A percentile compares a stretch with the other conserved stretches of the same genome.
These are phyloP conservation scores for Clitoria ternatea DNA, from an alignment of 306 rosid species.

Conservation along the genomic window DNA sequence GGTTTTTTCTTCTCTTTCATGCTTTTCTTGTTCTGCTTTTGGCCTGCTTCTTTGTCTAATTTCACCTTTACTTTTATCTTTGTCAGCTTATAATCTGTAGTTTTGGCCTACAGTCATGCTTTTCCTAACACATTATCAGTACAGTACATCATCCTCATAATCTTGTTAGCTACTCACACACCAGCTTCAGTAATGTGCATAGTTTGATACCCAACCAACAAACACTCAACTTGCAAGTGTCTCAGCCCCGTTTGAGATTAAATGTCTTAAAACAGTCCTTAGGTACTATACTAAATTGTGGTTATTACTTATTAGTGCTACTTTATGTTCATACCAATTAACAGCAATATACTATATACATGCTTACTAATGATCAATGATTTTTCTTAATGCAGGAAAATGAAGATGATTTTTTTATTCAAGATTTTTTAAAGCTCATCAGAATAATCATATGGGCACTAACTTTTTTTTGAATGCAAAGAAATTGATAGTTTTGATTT, in stretches of 20 bases:
- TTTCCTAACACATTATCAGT: constrained; percentile 41
- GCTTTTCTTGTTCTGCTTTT: constrained; percentile 60
- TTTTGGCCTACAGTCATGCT: constrained; percentile 45
- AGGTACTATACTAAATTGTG: constrained; percentile 35
- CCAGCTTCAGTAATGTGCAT: constrained; percentile 41
- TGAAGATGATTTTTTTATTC: constrained; percentile 46
- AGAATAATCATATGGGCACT: constrained; percentile 56
- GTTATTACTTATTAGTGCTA: background rate
- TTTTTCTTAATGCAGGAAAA: constrained; percentile 58
- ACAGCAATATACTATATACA: background rate
- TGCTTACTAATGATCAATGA: constrained; percentile 30
- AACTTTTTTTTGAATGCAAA: constrained; percentile 37
- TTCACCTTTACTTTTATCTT: constrained; percentile 40
- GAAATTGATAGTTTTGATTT: constrained; percentile 36
- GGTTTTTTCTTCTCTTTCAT: constrained; percentile 40
- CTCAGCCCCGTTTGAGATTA: constrained; percentile 21
- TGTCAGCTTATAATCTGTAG: constrained; percentile 56
- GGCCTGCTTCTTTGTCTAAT: constrained; percentile 56
- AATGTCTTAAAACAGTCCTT: constrained; percentile 21
- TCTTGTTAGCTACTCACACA: constrained; percentile 38
- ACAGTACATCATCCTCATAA: constrained; percentile 50
- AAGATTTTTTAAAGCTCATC: constrained; percentile 66
- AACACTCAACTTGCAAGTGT: constrained; percentile 38
- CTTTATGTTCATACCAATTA: constrained; percentile 17
- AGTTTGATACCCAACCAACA: constrained; percentile 42